Evolutionary conservation across 805 yeast species (phyloP).

Genomic region (Suhomyces tanzawaensis): DNA sequence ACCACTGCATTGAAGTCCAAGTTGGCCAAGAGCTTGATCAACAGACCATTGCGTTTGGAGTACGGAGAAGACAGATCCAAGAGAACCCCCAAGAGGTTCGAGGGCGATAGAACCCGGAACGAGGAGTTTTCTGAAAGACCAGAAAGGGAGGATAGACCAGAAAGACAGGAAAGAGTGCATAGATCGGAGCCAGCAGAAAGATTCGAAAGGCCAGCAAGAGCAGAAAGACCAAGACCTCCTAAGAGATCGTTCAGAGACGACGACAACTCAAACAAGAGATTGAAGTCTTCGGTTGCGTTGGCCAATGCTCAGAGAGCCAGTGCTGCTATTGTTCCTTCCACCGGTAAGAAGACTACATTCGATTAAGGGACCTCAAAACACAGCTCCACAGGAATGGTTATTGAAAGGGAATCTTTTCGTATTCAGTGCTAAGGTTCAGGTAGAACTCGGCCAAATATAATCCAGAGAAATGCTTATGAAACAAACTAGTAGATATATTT

Average conservation of each 20-base stretch:
- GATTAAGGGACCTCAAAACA: too few relatives aligned
- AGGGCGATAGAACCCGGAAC: constrained; percentile 6
- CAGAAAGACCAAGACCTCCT: constrained; percentile 12
- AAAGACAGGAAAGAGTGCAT: constrained; percentile 11
- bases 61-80: constrained; percentile 94
- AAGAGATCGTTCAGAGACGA: constrained; percentile 19
- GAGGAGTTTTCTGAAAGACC: constrained; percentile 17
- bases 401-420: too few relatives aligned
- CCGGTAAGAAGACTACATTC: constrained; percentile 83
- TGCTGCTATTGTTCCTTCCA: constrained; percentile 82
- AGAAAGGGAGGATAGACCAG: constrained; percentile 25
- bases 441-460: too few relatives aligned
- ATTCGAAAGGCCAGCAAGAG: constrained; percentile 10
- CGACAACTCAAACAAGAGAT: constrained; percentile 42
- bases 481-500: too few relatives aligned
- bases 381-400: too few relatives aligned
- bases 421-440: too few relatives aligned
- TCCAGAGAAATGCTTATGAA: too few relatives aligned
- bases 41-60: constrained; percentile 80
- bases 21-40: constrained; percentile 60
- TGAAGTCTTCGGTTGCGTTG: constrained; percentile 79
- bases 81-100: constrained; percentile 48
- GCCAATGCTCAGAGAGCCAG: constrained; percentile 87
- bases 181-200: neutral
- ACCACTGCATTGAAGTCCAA: constrained; percentile 78